Percentiles rank a stretch among this genome's conserved stretches.
Conservation (phyloP, 129 eudicot species). For the Flaveria brownii region DNA sequence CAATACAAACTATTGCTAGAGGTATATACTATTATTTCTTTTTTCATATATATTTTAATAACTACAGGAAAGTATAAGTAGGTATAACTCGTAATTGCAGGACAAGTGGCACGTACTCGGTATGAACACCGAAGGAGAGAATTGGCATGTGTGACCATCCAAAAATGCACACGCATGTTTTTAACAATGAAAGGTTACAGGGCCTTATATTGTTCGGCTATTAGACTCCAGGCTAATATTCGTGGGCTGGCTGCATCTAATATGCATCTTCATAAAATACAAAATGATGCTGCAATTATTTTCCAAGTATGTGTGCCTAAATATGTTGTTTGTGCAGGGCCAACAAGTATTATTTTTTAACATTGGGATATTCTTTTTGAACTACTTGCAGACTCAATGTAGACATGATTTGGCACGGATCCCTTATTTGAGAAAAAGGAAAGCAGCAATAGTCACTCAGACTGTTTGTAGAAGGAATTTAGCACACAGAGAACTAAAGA, state of each 20-base stretch:
- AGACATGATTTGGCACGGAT: constrained; percentile 40
- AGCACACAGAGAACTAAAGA: constrained; percentile 53
- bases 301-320: constrained; percentile 54
- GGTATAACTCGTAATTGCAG: constrained; percentile 35
- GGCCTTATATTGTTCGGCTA: constrained; percentile 46
- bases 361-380: neutral
- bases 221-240: constrained; percentile 57
- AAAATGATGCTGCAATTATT: constrained; percentile 50
- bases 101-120: constrained; percentile 51
- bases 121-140: constrained; percentile 50
- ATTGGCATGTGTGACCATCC: constrained; percentile 66
- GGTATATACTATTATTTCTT: constrained; percentile 46
- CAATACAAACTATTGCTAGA: constrained; percentile 70
- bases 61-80: neutral
- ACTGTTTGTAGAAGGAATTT: constrained; percentile 63
- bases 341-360: neutral
- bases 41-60: constrained; percentile 1
- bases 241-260: constrained; percentile 66
- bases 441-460: constrained; percentile 57
- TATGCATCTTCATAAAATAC: constrained; percentile 40
- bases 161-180: constrained; percentile 52
- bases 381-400: constrained; percentile 49
- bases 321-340: neutral
- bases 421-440: constrained; percentile 39
- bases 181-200: constrained; percentile 50